These are phyloP conservation scores for Cardiosporidium cionae DNA, from an alignment of 169 alveolate species.

Conservation along the genomic window DNA sequence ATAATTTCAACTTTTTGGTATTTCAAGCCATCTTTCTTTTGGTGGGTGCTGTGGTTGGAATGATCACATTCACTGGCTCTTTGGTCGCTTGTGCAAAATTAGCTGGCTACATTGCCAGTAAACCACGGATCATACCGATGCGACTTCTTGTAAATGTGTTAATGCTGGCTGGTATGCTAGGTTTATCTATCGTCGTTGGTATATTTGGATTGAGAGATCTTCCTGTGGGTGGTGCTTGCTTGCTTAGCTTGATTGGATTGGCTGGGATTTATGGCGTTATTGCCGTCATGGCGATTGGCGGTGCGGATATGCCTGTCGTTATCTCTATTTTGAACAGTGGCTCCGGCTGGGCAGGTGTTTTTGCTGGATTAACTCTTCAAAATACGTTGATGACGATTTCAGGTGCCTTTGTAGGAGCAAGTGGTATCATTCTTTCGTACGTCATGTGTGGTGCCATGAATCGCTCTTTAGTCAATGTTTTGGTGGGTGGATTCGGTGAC, in stretches of 20 bases:
- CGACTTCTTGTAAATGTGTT: conserved; percentile 30
- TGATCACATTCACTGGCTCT: conserved; percentile 84
- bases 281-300: conserved; percentile 20
- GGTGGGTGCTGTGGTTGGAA: conserved; percentile 66
- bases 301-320: conserved; percentile 32
- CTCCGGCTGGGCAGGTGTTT: conserved; percentile 71
- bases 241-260: conserved; percentile 3
- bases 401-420: conserved; percentile 80
- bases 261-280: background rate
- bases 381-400: conserved; percentile 52
- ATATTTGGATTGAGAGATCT: background rate
- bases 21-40: background rate
- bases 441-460: conserved; percentile 85
- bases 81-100: conserved; percentile 84
- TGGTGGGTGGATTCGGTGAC: conserved; percentile 76
- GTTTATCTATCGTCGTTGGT: background rate
- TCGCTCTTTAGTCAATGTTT: conserved; percentile 63
- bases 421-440: conserved; percentile 82
- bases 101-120: conserved; percentile 58
- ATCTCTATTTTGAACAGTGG: conserved; percentile 66
- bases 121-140: conserved; percentile 52
- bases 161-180: background rate
- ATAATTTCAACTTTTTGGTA: background rate
- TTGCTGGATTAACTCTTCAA: conserved; percentile 57
- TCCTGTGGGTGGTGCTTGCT: background rate